Evolutionary conservation across 805 yeast genomes (phyloP).

Genomic region (Saccharomycopsis schoenii): DNA sequence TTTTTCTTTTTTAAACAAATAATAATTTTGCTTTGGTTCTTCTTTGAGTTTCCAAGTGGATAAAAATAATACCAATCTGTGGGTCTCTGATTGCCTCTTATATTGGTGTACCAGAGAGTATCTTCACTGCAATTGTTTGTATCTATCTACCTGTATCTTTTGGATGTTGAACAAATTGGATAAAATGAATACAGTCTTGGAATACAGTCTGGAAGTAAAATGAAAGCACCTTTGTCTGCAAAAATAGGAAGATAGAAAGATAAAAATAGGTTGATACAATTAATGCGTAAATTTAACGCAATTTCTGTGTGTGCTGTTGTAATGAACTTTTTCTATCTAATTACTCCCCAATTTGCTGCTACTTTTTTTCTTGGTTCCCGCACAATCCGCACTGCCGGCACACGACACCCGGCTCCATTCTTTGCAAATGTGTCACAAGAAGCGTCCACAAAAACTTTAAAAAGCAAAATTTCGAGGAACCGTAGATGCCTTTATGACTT

Average conservation of each 20-base stretch:
- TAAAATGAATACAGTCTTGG: not conserved
- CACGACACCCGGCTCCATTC: too few species aligned
- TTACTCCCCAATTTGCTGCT: not conserved
- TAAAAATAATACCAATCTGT: too few species aligned
- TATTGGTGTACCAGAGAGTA: too few species aligned
- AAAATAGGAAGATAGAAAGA: not conserved
- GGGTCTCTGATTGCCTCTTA: too few species aligned
- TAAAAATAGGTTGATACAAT: not conserved
- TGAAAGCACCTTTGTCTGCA: not conserved
- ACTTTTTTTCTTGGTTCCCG: not conserved
- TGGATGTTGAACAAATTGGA: too few species aligned
- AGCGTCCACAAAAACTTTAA: too few species aligned
- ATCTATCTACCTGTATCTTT: not conserved
- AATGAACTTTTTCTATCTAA: not conserved
- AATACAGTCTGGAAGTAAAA: not conserved
- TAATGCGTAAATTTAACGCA: not conserved
- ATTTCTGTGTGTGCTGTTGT: not conserved
- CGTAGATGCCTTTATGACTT: too few species aligned
- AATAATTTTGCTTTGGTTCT: too few species aligned
- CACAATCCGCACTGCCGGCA: not conserved
- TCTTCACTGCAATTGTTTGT: not conserved
- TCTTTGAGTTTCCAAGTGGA: too few species aligned
- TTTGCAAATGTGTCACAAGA: too few species aligned
- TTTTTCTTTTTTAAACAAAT: too few species aligned
- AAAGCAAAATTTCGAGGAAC: too few species aligned